Evolutionary conservation across 2,329 filamentous ascomycete genomes (phyloP).

Genomic region (Venturia oleaginea): DNA sequence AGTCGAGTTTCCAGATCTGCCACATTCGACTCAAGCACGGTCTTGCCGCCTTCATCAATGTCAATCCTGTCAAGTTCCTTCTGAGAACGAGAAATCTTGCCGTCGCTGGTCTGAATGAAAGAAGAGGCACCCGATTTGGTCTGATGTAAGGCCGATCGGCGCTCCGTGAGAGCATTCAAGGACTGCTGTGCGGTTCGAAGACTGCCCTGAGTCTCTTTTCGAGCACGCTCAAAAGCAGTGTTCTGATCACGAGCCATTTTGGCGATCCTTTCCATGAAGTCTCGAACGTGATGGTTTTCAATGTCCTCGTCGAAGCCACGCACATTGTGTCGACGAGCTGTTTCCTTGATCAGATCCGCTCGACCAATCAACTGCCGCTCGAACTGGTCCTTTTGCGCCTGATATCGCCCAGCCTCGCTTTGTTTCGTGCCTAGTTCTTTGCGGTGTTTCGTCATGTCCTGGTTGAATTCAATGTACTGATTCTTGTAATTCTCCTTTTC

Average conservation of each 20-base stretch:
- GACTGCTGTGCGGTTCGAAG: constrained; percentile 60
- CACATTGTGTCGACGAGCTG: constrained; percentile 67
- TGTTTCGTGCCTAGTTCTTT: constrained; percentile 35
- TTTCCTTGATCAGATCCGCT: constrained; percentile 65
- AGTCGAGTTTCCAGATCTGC: constrained; percentile 59
- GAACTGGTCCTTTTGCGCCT: constrained; percentile 80
- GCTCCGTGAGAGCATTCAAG: constrained; percentile 65
- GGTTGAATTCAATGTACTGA: constrained; percentile 56
- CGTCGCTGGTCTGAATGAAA: constrained; percentile 65
- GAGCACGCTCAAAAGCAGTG: constrained; percentile 63
- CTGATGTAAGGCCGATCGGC: constrained; percentile 62
- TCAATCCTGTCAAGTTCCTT: constrained; percentile 61
- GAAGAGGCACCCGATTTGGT: constrained; percentile 65
- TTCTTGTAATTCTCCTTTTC: constrained; percentile 55
- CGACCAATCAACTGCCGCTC: constrained; percentile 69
- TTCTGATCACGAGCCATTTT: constrained; percentile 72
- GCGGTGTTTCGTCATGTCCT: constrained; percentile 40
- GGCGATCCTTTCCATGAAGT: constrained; percentile 70
- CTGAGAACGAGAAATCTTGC: constrained; percentile 57
- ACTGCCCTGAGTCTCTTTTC: constrained; percentile 65
- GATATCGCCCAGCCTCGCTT: constrained; percentile 62
- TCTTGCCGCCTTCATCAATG: constrained; percentile 77
- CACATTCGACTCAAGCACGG: constrained; percentile 64
- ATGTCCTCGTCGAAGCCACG: constrained; percentile 71
- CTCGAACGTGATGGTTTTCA: constrained; percentile 60